Base-by-base conservation (phyloP, 768 basidiomycete genomes). In the Tylopilus rubrobrunneus region DNA sequence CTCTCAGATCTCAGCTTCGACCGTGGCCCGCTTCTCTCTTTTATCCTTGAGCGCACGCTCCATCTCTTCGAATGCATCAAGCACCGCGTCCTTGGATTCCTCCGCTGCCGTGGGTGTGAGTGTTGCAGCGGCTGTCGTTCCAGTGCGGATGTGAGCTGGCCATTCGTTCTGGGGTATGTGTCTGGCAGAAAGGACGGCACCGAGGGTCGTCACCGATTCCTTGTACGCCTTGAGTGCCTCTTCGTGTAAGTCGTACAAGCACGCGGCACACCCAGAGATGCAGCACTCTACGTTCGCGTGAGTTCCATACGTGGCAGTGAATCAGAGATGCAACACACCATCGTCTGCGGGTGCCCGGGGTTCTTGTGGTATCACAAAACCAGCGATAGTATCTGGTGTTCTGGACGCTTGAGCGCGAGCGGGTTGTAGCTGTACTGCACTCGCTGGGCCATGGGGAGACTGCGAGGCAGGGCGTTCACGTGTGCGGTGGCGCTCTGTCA, bases 191-290 rank as follows among this genome's bases (percentile, higher is more conserved):
- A 94, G 80, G 3, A 80, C 73, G 6, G 68, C 45, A n/a, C 80
- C 15, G 10, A 93, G 68, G 0, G 72, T 55, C 3, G 62, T 62
- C 0, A 92, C 58, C 5, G 83, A 76, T 12, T 78, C 75, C 25
- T 79, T 77, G 72, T 92, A 92, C 12, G 73, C 74, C 23, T 74
- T 73, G 2, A n/a, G n/a, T n/a, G n/a, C n/a, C n/a, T n/a, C n/a
- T n/a, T n/a, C n/a, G n/a, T n/a, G n/a, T n/a, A n/a, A 90, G 67
- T 92, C 91, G 70, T 95, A 90, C 9, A 95, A 87, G 68, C 93
- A 95, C n/a, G 93, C 71, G 0, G 92, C 89, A 64, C 93, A 96
- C 28, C 90, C 90, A 3, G 91, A 92, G n/a, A n/a, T n/a, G 74
- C 92, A 96, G 69, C 92, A 94, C 70, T 93, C 92, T 93, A 59